Evolutionary conservation across 2,329 filamentous ascomycete genomes (phyloP), one percentile per base, ranked within the genome.

Genomic region (Aspergillus awamori): DNA sequence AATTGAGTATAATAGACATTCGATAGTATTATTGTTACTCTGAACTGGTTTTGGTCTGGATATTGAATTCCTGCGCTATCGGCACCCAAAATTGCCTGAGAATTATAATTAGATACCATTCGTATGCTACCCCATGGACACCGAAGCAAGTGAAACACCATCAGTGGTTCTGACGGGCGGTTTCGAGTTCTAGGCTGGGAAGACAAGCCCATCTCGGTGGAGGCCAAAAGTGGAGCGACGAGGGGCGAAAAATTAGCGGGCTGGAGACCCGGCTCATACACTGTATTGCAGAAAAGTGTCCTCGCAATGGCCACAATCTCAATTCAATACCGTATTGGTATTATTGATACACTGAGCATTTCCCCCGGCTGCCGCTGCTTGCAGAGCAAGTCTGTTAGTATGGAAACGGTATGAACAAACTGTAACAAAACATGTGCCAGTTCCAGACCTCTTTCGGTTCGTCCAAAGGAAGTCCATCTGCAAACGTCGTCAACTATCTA

Each of bases 141-240:
- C 51, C n/a, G 26, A 39, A 52, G 58, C 51, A 56, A 53, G 57
- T 65, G 63, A 64, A 64, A 65, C 63, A 58, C 63, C 7, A 39
- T 49, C 59, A 53, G 57, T 61, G 45, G 57, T 55, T 60, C 47
- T 60, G 60, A 65, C 59, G 63, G 61, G 51, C 52, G 39, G 62
- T 62, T 65, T 64, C 63, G 62, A 57, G 63, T 64, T 65, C 63
- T 63, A 51, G 63, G 58, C 63, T 54, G 43, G 28, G 33, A 57
- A 47, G 47, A 30, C 47, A 51, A 30, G 47, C 26, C 47, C 47
- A 49, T 6, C 30, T 17, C 26, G 49, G 55, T 58, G 54, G 59
- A 58, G 59, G 54, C 48, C 26, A 41, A 36, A 36, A 45, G 57
- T 54, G 47, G 39, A 51, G 17, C n/a, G 51, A 49, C 30, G 51